Conservation (phyloP, 2,329 filamentous ascomycete species). For the Colletotrichum ledebouriae region DNA sequence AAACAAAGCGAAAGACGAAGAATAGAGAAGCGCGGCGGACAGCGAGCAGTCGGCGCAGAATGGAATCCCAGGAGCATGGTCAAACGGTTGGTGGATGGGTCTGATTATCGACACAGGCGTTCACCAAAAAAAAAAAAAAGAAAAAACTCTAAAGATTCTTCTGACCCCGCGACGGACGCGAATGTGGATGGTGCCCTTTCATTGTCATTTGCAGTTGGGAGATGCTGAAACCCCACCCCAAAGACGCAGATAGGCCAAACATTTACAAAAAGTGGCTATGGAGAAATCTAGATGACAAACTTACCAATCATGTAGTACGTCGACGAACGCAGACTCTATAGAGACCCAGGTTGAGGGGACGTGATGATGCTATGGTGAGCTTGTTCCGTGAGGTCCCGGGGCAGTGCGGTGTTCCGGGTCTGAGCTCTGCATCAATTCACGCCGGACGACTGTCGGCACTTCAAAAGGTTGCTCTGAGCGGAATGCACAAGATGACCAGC, state of each 20-base stretch:
- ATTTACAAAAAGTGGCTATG: not conserved
- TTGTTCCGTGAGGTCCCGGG: slow-evolving; percentile 9
- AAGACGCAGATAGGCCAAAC: not conserved
- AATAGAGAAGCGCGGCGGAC: slow-evolving; percentile 10
- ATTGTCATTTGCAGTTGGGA: slow-evolving; percentile 19
- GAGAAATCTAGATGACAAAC: slow-evolving; percentile 1
- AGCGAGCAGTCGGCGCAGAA: slow-evolving; percentile 31
- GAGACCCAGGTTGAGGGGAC: slow-evolving; percentile 3
- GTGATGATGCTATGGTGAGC: slow-evolving; percentile 21
- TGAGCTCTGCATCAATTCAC: slow-evolving; percentile 7
- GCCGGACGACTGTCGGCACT: not conserved
- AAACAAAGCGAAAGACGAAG: not conserved
- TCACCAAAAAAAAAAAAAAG: too few species aligned
- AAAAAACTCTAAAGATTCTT: slow-evolving; percentile 3
- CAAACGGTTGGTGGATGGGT: not conserved
- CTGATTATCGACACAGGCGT: slow-evolving; percentile 24
- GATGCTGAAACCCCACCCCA: slow-evolving; percentile 1
- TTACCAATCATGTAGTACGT: slow-evolving; percentile 6
- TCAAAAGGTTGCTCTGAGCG: too few species aligned
- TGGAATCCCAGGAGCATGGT: slow-evolving; percentile 1
- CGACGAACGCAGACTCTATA: not conserved
- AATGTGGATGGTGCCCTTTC: not conserved
- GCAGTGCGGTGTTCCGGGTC: slow-evolving; percentile 11
- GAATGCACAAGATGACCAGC: too few species aligned
- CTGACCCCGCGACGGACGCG: slow-evolving; percentile 3